phyloP scores from a whole-genome alignment of 78 protist species.

The Polysphondylium violaceum region DNA sequence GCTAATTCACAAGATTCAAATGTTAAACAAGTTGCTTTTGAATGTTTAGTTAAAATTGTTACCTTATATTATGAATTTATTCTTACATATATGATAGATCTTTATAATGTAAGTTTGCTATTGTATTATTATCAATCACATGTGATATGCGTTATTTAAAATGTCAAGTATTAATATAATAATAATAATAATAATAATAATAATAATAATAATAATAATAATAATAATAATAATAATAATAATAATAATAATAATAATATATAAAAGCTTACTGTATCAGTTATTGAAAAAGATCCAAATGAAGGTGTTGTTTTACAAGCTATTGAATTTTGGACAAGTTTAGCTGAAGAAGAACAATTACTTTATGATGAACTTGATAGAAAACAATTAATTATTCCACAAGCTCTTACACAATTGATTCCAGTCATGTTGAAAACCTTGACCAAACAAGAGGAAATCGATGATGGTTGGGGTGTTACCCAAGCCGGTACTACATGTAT shows the following conservation, averaged over 20 bases:
- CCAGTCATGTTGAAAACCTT: constrained; percentile 76
- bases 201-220: constrained; percentile 7
- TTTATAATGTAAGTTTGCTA: constrained; percentile 42
- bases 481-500: constrained; percentile 93
- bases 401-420: constrained; percentile 77
- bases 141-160: too few species aligned
- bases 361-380: not conserved
- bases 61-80: constrained; percentile 88
- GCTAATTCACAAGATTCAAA: constrained; percentile 1
- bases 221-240: constrained; percentile 7
- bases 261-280: constrained; percentile 69
- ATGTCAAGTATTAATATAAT: not conserved
- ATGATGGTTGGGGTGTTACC: constrained; percentile 90
- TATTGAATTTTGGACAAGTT: constrained; percentile 96
- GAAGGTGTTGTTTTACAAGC: constrained; percentile 92
- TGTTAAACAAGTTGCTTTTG: constrained; percentile 34
- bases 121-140: too few species aligned
- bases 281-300: constrained; percentile 69
- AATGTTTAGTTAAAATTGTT: constrained; percentile 79
- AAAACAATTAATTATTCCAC: not conserved
- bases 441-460: constrained; percentile 85
- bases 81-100: constrained; percentile 80
- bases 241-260: constrained; percentile 4
- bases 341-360: constrained; percentile 92
- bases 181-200: not conserved